A percentile compares a stretch with the other conserved stretches of the same genome.
These are phyloP conservation scores for Talaromyces thailandensis DNA, from an alignment of 495 filamentous ascomycete genomes.

Conservation along the genomic window DNA sequence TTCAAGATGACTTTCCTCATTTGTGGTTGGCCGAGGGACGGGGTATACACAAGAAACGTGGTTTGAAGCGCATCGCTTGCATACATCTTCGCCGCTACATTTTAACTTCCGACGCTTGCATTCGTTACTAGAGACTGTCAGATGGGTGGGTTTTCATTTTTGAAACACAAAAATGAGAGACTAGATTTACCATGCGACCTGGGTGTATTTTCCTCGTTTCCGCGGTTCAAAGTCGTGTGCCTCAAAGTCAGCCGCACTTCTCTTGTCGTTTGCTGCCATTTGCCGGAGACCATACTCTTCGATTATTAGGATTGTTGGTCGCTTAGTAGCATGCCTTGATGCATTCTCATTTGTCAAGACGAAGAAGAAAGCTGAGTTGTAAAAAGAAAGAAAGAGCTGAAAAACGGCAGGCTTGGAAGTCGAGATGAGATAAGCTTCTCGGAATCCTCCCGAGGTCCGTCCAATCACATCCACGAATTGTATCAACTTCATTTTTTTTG, in stretches of 20 bases:
- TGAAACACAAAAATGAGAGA: not conserved
- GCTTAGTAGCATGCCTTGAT: too few relatives aligned
- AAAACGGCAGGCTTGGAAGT: not conserved
- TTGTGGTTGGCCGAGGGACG: not conserved
- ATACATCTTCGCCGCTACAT: slow-evolving; percentile 73
- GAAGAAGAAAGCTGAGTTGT: not conserved
- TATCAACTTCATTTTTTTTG: not conserved
- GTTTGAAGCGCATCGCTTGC: slow-evolving; percentile 61
- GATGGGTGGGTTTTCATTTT: too few relatives aligned
- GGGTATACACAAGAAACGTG: slow-evolving; percentile 61
- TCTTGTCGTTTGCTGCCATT: not conserved
- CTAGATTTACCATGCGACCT: slow-evolving; percentile 24
- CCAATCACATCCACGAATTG: not conserved
- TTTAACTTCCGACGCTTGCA: slow-evolving; percentile 90
- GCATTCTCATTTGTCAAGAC: too few relatives aligned
- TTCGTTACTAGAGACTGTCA: slow-evolving; percentile 49
- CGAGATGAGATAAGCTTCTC: not conserved
- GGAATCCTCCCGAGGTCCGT: not conserved
- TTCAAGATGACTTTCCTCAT: not conserved
- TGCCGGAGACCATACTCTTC: not conserved
- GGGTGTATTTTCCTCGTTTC: slow-evolving; percentile 32
- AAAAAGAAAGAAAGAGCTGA: not conserved
- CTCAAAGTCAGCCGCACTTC: not conserved
- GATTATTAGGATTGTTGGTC: too few relatives aligned
- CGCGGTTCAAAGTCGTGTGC: not conserved